These are phyloP conservation scores for Corynespora cassiicola DNA, from an alignment of 2,329 filamentous ascomycete species.

Conservation along the genomic window DNA sequence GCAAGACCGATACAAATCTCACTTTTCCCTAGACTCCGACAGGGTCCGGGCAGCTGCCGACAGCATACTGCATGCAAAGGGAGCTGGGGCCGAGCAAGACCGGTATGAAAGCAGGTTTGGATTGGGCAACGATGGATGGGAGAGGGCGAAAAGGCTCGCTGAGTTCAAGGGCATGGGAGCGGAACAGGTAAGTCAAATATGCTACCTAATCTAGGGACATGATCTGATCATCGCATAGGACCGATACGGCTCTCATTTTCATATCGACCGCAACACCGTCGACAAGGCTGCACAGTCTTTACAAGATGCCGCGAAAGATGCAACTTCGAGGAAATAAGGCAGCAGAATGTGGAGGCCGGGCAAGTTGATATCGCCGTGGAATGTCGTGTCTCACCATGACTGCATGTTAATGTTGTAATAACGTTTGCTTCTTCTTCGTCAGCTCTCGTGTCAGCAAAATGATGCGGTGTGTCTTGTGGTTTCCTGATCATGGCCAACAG, in stretches of 20 bases:
- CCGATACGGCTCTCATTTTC: conserved; percentile 36
- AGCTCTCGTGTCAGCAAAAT: too few relatives aligned
- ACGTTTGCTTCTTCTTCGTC: too few relatives aligned
- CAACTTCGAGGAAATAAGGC: conserved; percentile 22
- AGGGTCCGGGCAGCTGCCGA: conserved; percentile 30
- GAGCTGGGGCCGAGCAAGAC: conserved; percentile 30
- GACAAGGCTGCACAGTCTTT: conserved; percentile 32
- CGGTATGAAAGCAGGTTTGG: conserved; percentile 23
- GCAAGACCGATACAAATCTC: conserved; percentile 38
- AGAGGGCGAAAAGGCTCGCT: conserved; percentile 35
- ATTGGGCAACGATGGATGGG: conserved; percentile 38
- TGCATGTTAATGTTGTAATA: not conserved
- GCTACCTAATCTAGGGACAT: not conserved
- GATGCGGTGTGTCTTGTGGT: too few relatives aligned
- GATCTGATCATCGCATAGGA: conserved; percentile 27
- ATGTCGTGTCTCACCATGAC: too few relatives aligned
- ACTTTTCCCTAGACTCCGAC: conserved; percentile 34
- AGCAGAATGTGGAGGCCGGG: not conserved
- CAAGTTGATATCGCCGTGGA: not conserved
- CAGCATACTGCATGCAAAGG: conserved; percentile 27
- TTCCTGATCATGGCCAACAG: too few relatives aligned
- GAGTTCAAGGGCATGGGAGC: conserved; percentile 35
- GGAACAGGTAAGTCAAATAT: conserved; percentile 36
- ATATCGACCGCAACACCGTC: conserved; percentile 23
- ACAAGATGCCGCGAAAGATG: conserved; percentile 31